Evolutionary conservation across 2,329 filamentous ascomycete species (phyloP), one percentile per base, ranked within the genome.

Genomic region (Endocalyx cinctus): DNA sequence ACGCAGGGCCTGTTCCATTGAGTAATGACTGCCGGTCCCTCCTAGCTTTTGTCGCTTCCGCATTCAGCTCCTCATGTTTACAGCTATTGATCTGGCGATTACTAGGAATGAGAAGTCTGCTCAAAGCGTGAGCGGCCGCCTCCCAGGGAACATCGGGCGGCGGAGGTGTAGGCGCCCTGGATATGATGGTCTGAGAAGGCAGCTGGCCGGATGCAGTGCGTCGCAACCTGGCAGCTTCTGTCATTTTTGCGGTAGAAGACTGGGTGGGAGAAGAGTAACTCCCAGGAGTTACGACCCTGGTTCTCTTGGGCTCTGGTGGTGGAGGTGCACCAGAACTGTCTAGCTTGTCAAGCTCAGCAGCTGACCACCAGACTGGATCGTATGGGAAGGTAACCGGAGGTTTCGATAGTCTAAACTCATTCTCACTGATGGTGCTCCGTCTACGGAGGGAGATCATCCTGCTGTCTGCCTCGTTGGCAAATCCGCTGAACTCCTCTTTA

Each of bases 241-340:
- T 71, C 10, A 87, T 80, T 59, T 87, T 94, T 16, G 87, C 87
- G 2, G 80, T 79, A 26, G 87, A 97, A 0, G 90, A 85, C 41
- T 90, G 84, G 0, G 90, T 97, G 0, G 89, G 87, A 2, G 88
- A 87, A 3, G 79, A 87, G 59, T 89, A 96, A 2, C 85, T 89
- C 2, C 85, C 81, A 7, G 70, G 57, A 15, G 74, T 73, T 11
- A 70, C 67, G 39, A 64, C 65, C 17, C 78, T 76, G 11, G 69
- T 59, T 49, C 77, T 80, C 49, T 63, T 72, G 7, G 64, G 62
- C 35, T 70, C 67, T 6, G 65, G 59, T 5, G 70, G 59, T 4
- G 69, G 67, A n/a, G 68, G 62, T 10, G 67, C 62, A 32, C 78
- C 62, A 14, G 79, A 61, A 3, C 67, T 61, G 47, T 94, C 87